A percentile compares a stretch with the other conserved stretches of the same genome.
phyloP scores from a whole-genome alignment of 176 grass and related monocot species.

The Triticum urartu region DNA sequence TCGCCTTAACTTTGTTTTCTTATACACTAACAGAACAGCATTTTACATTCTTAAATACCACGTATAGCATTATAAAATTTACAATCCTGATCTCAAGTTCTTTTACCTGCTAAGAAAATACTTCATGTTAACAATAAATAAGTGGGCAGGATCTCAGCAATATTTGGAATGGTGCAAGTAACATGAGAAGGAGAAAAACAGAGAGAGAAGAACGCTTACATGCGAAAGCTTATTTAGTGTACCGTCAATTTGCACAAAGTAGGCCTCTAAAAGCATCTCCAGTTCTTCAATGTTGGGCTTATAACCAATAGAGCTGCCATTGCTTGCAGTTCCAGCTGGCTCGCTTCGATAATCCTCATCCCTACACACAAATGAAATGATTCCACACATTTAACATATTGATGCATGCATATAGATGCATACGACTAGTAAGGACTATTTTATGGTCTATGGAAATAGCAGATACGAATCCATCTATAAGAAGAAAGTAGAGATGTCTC shows the following conservation, averaged over 20 bases:
- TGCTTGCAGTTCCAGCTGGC: slow-evolving; percentile 42
- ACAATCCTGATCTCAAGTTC: not conserved
- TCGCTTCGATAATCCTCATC: slow-evolving; percentile 68
- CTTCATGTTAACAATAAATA: not conserved
- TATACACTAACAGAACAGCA: not conserved
- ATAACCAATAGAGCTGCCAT: slow-evolving; percentile 59
- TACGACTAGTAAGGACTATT: not conserved
- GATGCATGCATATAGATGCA: not conserved
- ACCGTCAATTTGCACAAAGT: slow-evolving; percentile 93
- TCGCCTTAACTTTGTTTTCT: not conserved
- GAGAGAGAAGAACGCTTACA: slow-evolving; percentile 39
- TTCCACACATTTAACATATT: slow-evolving; percentile 5
- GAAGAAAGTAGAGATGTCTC: slow-evolving; percentile 13
- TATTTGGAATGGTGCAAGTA: slow-evolving; percentile 4
- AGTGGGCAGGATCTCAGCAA: not conserved
- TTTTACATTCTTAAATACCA: not conserved
- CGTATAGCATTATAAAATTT: not conserved
- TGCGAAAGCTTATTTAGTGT: slow-evolving; percentile 89
- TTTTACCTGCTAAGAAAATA: not conserved
- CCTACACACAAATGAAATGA: slow-evolving; percentile 34
- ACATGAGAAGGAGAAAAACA: not conserved
- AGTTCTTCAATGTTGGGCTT: slow-evolving; percentile 88
- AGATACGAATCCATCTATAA: not conserved
- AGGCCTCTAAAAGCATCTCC: slow-evolving; percentile 93
- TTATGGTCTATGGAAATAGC: not conserved